phyloP scores from a whole-genome alignment of 129 eudicot species.

The Smallanthus sonchifolius region DNA sequence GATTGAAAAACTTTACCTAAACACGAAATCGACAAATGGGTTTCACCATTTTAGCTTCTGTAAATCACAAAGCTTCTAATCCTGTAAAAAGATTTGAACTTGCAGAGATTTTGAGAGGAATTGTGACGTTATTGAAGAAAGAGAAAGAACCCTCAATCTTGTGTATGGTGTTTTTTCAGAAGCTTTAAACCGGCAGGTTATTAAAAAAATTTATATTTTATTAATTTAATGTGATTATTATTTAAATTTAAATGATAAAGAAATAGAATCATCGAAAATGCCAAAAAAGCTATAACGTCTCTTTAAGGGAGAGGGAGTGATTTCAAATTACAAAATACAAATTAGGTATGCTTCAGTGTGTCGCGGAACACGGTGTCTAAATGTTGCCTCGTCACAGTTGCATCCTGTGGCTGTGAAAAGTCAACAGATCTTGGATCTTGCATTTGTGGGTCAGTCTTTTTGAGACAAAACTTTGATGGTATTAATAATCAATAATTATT shows the following conservation, averaged over 20 bases:
- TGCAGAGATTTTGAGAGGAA: constrained; percentile 21
- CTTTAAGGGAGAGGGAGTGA: constrained; percentile 60
- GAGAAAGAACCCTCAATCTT: constrained; percentile 13
- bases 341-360: background rate
- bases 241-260: constrained; percentile 9
- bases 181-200: constrained; percentile 35
- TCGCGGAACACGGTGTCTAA: constrained; percentile 1
- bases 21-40: constrained; percentile 32
- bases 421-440: constrained; percentile 17
- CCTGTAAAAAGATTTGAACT: background rate
- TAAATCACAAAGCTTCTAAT: background rate
- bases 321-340: constrained; percentile 60
- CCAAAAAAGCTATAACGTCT: constrained; percentile 70
- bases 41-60: constrained; percentile 7
- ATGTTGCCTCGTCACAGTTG: background rate
- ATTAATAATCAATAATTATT: too few species aligned
- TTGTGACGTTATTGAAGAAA: constrained; percentile 31
- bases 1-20: constrained; percentile 29
- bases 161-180: constrained; percentile 7
- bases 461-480: constrained; percentile 16
- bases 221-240: constrained; percentile 3
- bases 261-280: constrained; percentile 32
- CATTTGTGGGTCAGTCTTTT: constrained; percentile 22
- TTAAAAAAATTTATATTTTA: background rate
- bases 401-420: constrained; percentile 2